Evolutionary conservation across 306 rosid genomes (phyloP).

Genomic region (Medicago lupulina): DNA sequence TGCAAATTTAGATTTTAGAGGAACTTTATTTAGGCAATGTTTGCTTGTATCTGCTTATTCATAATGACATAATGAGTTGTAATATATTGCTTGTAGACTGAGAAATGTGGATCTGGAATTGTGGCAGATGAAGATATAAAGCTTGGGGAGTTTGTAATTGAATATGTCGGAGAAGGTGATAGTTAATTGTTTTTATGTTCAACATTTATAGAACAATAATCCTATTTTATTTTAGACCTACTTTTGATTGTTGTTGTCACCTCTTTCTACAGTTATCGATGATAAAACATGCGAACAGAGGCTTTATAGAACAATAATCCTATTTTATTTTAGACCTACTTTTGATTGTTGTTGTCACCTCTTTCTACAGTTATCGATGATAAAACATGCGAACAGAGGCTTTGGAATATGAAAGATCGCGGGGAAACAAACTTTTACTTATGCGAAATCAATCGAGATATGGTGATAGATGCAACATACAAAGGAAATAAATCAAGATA

Average conservation of each 20-base stretch:
- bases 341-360: slow-evolving; percentile 38
- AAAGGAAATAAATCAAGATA: slow-evolving; percentile 98
- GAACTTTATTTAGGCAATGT: slow-evolving; percentile 10
- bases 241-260: slow-evolving; percentile 38
- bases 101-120: slow-evolving; percentile 94
- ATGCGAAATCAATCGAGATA: slow-evolving; percentile 95
- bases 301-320: no score
- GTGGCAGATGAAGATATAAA: slow-evolving; percentile 89
- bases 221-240: slow-evolving; percentile 27
- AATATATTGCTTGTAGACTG: slow-evolving; percentile 70
- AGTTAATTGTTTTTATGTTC: slow-evolving; percentile 1
- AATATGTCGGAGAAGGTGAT: slow-evolving; percentile 97
- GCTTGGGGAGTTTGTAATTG: slow-evolving; percentile 87
- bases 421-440: slow-evolving; percentile 96
- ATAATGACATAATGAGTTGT: slow-evolving; percentile 30
- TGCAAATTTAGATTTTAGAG: background rate
- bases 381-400: slow-evolving; percentile 90
- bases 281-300: slow-evolving; percentile 93
- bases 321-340: slow-evolving; percentile 35
- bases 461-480: slow-evolving; percentile 97
- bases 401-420: slow-evolving; percentile 95
- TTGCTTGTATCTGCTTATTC: slow-evolving; percentile 13
- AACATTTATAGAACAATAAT: background rate
- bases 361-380: slow-evolving; percentile 85
- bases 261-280: slow-evolving; percentile 76